A percentile compares a stretch with the other conserved stretches of the same genome.
These are phyloP conservation scores for Tetradesmus obliquus DNA, from an alignment of 139 green algal genomes.

Conservation along the genomic window DNA sequence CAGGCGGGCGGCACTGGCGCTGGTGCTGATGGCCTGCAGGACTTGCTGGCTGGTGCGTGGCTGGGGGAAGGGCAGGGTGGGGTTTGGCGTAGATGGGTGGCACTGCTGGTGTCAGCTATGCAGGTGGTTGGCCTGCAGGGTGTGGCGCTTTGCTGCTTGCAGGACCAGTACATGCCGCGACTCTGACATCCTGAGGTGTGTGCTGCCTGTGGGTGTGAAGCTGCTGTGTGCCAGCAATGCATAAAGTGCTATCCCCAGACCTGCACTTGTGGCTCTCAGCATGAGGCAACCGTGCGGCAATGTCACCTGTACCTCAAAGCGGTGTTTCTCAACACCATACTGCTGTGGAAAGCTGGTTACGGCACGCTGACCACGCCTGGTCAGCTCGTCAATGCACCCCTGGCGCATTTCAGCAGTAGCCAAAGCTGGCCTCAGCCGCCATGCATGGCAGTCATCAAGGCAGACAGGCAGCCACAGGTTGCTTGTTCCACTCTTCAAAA, in stretches of 20 bases:
- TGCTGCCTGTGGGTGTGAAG: too few species aligned
- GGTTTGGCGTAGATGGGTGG: neutral
- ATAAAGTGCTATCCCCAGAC: neutral
- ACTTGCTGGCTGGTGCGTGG: conserved; percentile 17
- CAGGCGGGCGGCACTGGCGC: neutral
- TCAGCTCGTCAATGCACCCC: neutral
- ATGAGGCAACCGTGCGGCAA: too few species aligned
- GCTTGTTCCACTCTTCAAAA: too few species aligned
- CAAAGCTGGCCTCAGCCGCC: too few species aligned
- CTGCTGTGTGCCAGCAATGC: too few species aligned
- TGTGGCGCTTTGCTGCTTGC: neutral
- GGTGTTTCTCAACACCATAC: neutral
- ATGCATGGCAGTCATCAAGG: too few species aligned
- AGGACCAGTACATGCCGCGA: neutral
- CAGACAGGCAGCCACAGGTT: too few species aligned
- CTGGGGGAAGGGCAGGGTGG: neutral
- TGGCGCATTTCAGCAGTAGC: too few species aligned
- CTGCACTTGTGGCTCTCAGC: neutral
- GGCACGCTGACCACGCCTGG: neutral
- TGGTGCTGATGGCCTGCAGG: conserved; percentile 2
- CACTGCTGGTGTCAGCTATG: neutral
- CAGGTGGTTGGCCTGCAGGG: neutral
- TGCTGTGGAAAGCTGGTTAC: neutral
- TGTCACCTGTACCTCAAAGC: neutral
- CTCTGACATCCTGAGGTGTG: too few species aligned